Conservation (phyloP, 306 rosid species). For the Cicer chorassanicum region DNA sequence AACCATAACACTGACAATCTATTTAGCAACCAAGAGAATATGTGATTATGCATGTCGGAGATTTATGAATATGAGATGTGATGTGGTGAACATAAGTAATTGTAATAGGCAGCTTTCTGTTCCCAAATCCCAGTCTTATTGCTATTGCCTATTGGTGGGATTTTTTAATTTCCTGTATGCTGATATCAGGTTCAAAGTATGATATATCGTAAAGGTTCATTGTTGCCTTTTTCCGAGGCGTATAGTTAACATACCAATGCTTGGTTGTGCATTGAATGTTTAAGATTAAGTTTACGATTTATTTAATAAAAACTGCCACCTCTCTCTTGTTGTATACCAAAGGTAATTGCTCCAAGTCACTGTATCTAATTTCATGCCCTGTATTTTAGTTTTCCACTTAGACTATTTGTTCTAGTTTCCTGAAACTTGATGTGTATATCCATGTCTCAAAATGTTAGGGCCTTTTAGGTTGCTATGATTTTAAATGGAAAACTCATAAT, state of each 20-base stretch:
- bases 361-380: not conserved
- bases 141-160: no score
- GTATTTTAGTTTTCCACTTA: not conserved
- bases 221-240: not conserved
- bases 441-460: conserved; percentile 1
- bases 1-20: not conserved
- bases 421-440: not conserved
- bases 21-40: conserved; percentile 18
- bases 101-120: no score
- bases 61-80: not conserved
- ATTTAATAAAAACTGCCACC: no score
- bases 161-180: no score
- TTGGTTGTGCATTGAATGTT: not conserved
- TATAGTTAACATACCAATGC: not conserved
- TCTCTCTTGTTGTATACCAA: not conserved
- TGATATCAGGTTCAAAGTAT: not conserved
- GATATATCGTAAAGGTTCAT: not conserved
- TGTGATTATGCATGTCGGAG: conserved; percentile 13
- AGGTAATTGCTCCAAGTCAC: not conserved
- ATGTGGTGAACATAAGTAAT: not conserved
- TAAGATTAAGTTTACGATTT: no score
- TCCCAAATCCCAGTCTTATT: no score
- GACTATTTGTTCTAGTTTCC: not conserved
- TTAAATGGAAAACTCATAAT: not conserved
- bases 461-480: not conserved